These are phyloP conservation scores for Pichia kudriavzevii DNA, from an alignment of 1,139 yeast genomes.

Conservation along the genomic window DNA sequence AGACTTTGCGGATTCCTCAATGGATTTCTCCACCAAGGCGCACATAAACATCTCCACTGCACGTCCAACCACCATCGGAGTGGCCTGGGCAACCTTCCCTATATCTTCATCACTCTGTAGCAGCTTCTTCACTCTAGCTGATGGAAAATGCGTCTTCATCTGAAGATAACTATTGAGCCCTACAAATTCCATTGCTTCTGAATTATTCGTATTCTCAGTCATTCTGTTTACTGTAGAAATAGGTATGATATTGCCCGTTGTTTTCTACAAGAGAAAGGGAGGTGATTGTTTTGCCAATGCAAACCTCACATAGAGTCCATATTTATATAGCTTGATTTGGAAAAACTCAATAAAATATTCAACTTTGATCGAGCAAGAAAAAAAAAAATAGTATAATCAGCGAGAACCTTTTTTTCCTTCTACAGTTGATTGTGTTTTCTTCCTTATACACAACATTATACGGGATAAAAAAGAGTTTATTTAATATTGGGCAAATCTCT, in stretches of 20 bases:
- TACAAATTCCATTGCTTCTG: constrained; percentile 1
- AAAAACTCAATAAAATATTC: no score
- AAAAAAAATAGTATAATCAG: no score
- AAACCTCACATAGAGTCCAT: no score
- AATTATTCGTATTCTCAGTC: neutral
- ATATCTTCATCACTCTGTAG: constrained; percentile 98
- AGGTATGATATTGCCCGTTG: no score
- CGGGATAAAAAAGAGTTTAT: no score
- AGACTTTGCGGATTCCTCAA: constrained; percentile 64
- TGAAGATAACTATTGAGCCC: constrained; percentile 29
- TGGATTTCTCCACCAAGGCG: constrained; percentile 77
- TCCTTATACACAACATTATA: no score
- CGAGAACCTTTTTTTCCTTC: no score
- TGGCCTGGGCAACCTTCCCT: constrained; percentile 97
- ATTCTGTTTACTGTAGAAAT: no score
- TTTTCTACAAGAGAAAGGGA: neutral
- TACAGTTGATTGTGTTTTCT: no score
- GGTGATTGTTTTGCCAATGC: no score
- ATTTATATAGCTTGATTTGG: no score
- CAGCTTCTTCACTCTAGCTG: constrained; percentile 89
- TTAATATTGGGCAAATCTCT: constrained; percentile 47
- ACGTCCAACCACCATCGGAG: constrained; percentile 93
- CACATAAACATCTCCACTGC: constrained; percentile 91
- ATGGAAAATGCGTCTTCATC: constrained; percentile 92
- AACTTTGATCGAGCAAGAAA: no score